phyloP scores from a whole-genome alignment of 2,329 filamentous ascomycete genomes.

The Penicillium freii region DNA sequence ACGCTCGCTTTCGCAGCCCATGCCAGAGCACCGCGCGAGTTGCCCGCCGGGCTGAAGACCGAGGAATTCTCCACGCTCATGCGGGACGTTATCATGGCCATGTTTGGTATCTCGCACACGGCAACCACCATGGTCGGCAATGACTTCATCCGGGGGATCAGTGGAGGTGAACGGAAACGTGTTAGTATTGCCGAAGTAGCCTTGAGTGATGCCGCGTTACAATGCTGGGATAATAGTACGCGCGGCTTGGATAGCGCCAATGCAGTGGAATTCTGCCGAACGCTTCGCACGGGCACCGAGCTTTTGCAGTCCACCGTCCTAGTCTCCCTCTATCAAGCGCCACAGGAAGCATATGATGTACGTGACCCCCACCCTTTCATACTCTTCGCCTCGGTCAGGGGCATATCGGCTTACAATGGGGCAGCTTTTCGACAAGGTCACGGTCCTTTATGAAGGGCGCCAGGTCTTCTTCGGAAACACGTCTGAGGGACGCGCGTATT shows the following conservation, averaged over 20 bases:
- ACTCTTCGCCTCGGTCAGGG: neutral
- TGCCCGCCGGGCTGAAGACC: neutral
- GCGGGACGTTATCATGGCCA: slow-evolving; percentile 27
- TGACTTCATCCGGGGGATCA: slow-evolving; percentile 57
- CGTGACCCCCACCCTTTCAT: neutral
- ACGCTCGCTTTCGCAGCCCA: slow-evolving; percentile 58
- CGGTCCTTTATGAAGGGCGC: slow-evolving; percentile 67
- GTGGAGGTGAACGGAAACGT: slow-evolving; percentile 56
- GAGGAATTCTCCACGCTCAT: slow-evolving; percentile 1
- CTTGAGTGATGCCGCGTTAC: slow-evolving; percentile 42
- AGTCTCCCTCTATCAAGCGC: slow-evolving; percentile 52
- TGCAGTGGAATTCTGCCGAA: slow-evolving; percentile 52
- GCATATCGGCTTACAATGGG: neutral
- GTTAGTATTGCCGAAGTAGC: slow-evolving; percentile 54
- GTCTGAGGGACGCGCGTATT: slow-evolving; percentile 58
- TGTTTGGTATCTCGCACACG: slow-evolving; percentile 43
- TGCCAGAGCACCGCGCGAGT: slow-evolving; percentile 7
- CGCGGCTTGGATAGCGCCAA: slow-evolving; percentile 50
- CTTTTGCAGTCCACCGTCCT: slow-evolving; percentile 44
- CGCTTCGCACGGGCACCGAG: slow-evolving; percentile 46
- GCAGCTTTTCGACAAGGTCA: slow-evolving; percentile 63
- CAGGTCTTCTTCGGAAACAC: slow-evolving; percentile 71
- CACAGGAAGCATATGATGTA: slow-evolving; percentile 37
- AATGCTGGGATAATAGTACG: slow-evolving; percentile 43
- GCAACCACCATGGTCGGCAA: slow-evolving; percentile 42